Evolutionary conservation across 2,329 filamentous ascomycete genomes (phyloP), one percentile per base, ranked within the genome.

Genomic region (Trichoderma koningiopsis): DNA sequence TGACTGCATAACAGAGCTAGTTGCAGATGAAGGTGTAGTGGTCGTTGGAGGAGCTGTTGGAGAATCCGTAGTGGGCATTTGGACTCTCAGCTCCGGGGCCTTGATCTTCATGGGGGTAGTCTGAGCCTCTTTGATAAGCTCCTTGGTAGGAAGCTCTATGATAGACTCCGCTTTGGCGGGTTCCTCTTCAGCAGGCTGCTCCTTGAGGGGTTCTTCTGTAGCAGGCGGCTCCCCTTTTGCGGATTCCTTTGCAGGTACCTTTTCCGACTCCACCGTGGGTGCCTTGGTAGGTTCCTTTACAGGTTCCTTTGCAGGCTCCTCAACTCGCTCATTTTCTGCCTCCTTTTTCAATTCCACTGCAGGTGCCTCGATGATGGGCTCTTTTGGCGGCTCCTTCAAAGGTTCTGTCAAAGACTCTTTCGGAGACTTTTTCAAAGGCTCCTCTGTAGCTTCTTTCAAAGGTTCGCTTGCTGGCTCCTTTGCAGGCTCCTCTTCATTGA

Each of bases 51-150:
- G 73, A 3, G 76, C 76, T 3, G 82, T 73, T 1, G 80, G 74
- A 55, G 76, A 81, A 61, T 82, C 81, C 37, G 86, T 81, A 2
- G 87, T 84, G 8, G 88, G 87, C 76, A 89, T 79, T 67, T 89
- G 86, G 7, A 90, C 85, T 14, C 82, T 81, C 4, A 87, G 72
- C 63, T 87, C 83, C 0, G 82, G 81, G 1, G 82, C 80, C 68
- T 79, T 85, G 49, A 72, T 77, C 72, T 79, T 84, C n/a, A 35
- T 37, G 5, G 52, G 37, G 11, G 24, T 47, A 14, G 33, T 19
- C 56, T 13, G 53, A 13, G 6, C 35, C 61, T 16, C 62, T 11
- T 4, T 58, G 19, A 24, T 24, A 49, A 5, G 47, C 8, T 49
- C 47, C 22, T 49, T 49, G 3, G 47, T 49, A 24, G 47, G n/a